Base-by-base conservation (phyloP, 768 basidiomycete species). In the Royoungia palumana region DNA sequence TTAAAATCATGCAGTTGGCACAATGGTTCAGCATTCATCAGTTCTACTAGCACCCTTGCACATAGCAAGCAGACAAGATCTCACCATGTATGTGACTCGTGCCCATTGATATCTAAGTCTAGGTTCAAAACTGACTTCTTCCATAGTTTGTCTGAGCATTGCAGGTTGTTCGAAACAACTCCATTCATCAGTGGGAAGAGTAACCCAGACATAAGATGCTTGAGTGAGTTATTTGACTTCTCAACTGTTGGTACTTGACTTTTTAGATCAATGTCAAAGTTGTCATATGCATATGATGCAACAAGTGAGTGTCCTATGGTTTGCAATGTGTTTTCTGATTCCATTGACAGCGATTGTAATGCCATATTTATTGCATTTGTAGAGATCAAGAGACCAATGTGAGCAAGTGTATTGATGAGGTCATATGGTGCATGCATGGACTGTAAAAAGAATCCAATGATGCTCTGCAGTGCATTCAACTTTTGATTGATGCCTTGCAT, bases 241-340 rank as follows among this genome's bases (percentile, higher is more conserved):
- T 53, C 47, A 4, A 22, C 35, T 0, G 2, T 3, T 2, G 19
- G 45, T 2, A 19, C 21, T 14, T n/a, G 19, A 28, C 28, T 9
- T 27, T 37, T 51, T n/a, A 43, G 14, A 10, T 51, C 36, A 1
- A 47, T 16, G 9, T 51, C 28, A 17, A 51, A 51, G 30, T 51
- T 51, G 7, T 47, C 41, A 14, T 51, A 51, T 37, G 45, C 35
- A 38, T 51, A 51, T 1, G 9, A 2, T 5, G 43, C 51, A 4
- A 47, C 22, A 1, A 35, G 22, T 17, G 22, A 36, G 6, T 25
- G 22, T 27, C 35, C 35, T n/a, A 42, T 27, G 7, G 10, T 4
- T 11, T 6, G 41, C 11, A 42, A n/a, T 3, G 12, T n/a, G 28
- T 28, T 19, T 3, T 27, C 28, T 10, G 40, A 42, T 12, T 42